These are phyloP conservation scores for Trichoderma brevicompactum DNA, from an alignment of 2,329 filamentous ascomycete species.

Conservation along the genomic window DNA sequence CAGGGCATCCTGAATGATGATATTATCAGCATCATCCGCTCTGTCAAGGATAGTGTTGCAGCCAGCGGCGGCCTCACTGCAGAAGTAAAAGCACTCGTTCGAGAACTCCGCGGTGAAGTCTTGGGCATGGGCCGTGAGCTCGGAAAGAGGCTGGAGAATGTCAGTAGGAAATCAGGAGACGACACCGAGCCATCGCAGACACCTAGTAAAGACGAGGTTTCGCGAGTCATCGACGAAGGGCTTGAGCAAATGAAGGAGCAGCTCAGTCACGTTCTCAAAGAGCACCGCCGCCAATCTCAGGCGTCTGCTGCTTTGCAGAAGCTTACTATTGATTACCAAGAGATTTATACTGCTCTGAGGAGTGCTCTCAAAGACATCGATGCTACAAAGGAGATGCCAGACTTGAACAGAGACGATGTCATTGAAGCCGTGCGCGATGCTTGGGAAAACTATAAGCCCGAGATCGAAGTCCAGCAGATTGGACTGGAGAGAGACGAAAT, in stretches of 20 bases:
- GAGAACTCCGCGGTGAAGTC: constrained; percentile 88
- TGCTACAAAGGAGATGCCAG: constrained; percentile 46
- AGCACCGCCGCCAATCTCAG: constrained; percentile 71
- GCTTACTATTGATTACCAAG: constrained; percentile 72
- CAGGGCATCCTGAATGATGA: constrained; percentile 69
- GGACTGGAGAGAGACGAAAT: constrained; percentile 91
- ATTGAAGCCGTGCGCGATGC: constrained; percentile 85
- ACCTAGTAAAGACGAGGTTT: constrained; percentile 70
- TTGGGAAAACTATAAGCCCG: constrained; percentile 92
- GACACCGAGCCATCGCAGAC: constrained; percentile 46
- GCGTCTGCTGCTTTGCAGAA: constrained; percentile 65
- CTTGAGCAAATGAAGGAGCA: constrained; percentile 82
- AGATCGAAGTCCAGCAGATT: constrained; percentile 87
- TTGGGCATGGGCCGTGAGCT: constrained; percentile 93
- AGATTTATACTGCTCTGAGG: constrained; percentile 84
- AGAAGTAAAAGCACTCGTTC: constrained; percentile 87
- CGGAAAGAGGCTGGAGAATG: constrained; percentile 80
- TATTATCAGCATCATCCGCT: constrained; percentile 77
- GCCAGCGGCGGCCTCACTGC: constrained; percentile 88
- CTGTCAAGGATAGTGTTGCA: constrained; percentile 88
- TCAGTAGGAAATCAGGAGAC: constrained; percentile 51
- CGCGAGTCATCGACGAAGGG: constrained; percentile 77
- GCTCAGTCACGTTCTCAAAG: constrained; percentile 76
- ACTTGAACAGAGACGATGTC: constrained; percentile 77
- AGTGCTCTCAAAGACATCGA: constrained; percentile 70